These are phyloP conservation scores for Waltergamsia citrina DNA, from an alignment of 2,329 filamentous ascomycete genomes.

Conservation along the genomic window DNA sequence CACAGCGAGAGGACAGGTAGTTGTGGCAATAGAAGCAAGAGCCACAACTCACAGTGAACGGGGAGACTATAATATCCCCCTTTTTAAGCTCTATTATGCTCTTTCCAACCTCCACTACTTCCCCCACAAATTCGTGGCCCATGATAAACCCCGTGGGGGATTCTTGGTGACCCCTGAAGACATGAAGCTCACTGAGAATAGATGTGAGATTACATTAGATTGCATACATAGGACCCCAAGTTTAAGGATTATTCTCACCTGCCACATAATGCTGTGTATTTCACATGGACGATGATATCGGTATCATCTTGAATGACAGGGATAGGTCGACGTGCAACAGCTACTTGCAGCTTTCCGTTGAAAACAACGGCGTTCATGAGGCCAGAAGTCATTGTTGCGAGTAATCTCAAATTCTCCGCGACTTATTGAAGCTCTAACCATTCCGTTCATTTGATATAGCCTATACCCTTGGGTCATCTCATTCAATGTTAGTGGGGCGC, in stretches of 20 bases:
- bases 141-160: conserved; percentile 57
- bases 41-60: conserved; percentile 56
- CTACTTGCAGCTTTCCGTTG: conserved; percentile 66
- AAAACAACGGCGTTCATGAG: conserved; percentile 89
- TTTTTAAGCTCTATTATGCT: conserved; percentile 58
- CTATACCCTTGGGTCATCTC: no score
- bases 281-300: conserved; percentile 77
- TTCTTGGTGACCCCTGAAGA: conserved; percentile 73
- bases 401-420: no score
- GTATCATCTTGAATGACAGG: conserved; percentile 61
- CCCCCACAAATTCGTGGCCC: conserved; percentile 85
- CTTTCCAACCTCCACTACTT: conserved; percentile 57
- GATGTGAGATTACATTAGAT: no score
- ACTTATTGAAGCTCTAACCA: no score
- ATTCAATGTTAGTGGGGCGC: no score
- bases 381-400: no score
- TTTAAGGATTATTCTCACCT: no score
- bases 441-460: no score
- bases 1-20: conserved; percentile 69
- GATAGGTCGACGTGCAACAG: conserved; percentile 69
- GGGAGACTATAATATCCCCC: conserved; percentile 72
- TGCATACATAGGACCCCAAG: no score
- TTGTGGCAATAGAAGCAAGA: conserved; percentile 79
- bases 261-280: conserved; percentile 77
- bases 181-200: conserved; percentile 76